Evolutionary conservation across 2,329 filamentous ascomycete genomes (phyloP).

Genomic region (Eurotiales sp.): DNA sequence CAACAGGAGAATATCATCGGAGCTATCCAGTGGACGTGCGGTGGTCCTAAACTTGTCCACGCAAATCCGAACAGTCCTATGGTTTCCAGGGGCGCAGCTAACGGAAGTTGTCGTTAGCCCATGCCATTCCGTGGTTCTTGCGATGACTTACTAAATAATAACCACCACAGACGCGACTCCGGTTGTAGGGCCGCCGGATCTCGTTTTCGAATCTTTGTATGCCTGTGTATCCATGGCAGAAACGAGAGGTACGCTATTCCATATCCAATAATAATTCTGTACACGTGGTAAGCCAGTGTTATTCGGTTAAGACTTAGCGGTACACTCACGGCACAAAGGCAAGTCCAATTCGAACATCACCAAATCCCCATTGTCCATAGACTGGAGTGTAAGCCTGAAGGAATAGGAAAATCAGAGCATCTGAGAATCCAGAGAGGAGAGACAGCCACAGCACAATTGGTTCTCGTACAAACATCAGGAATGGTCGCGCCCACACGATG

Average conservation of each 20-base stretch:
- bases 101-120: constrained; percentile 3
- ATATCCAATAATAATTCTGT: constrained; percentile 53
- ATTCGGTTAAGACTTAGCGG: not conserved
- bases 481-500: constrained; percentile 57
- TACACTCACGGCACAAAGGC: constrained; percentile 50
- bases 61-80: constrained; percentile 61
- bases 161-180: constrained; percentile 57
- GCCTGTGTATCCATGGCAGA: constrained; percentile 49
- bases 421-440: constrained; percentile 61
- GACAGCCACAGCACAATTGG: constrained; percentile 62
- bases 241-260: constrained; percentile 54
- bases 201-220: constrained; percentile 37
- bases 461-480: constrained; percentile 61
- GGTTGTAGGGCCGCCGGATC: constrained; percentile 54
- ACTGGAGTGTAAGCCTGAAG: constrained; percentile 60
- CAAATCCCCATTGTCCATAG: constrained; percentile 59
- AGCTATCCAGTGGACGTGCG: constrained; percentile 55
- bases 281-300: not conserved
- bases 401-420: constrained; percentile 65
- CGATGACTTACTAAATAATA: constrained; percentile 47
- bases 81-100: constrained; percentile 54
- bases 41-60: constrained; percentile 55
- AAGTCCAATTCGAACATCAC: constrained; percentile 45
- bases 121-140: not conserved
- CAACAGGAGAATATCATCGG: constrained; percentile 57